phyloP scores from a whole-genome alignment of 768 basidiomycete genomes.

The Suillus weaverae region DNA sequence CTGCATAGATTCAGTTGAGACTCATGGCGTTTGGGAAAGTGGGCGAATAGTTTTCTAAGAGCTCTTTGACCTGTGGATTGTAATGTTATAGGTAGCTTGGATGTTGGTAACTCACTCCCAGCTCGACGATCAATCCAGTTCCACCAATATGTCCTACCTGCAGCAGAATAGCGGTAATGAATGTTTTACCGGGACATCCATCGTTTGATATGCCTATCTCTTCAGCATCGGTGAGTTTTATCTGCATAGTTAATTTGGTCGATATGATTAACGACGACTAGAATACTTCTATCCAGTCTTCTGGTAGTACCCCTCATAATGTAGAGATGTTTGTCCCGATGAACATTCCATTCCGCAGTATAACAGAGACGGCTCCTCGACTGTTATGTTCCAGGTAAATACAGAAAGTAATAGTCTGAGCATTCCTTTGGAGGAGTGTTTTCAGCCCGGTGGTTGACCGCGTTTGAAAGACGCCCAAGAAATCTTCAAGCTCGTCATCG shows the following conservation, averaged over 20 bases:
- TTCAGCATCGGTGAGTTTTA: neutral
- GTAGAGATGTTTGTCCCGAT: conserved; percentile 3
- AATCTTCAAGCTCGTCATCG: conserved; percentile 1
- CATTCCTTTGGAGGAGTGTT: conserved; percentile 1
- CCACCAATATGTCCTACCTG: neutral
- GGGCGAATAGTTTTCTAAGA: neutral
- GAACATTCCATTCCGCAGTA: neutral
- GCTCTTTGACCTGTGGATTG: neutral
- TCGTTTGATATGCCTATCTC: neutral
- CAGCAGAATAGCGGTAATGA: neutral
- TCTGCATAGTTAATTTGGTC: neutral
- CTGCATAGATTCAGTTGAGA: neutral
- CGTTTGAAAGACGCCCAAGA: conserved; percentile 7
- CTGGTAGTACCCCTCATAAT: neutral
- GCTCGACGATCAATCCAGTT: neutral
- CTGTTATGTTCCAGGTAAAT: neutral
- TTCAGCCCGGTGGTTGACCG: neutral
- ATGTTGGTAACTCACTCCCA: neutral
- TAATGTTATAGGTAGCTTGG: too few species aligned
- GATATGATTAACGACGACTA: neutral
- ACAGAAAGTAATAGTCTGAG: conserved; percentile 2
- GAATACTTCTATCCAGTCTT: neutral
- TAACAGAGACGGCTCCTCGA: conserved; percentile 5
- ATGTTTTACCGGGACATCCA: neutral
- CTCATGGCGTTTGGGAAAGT: neutral